A percentile compares a stretch with the other conserved stretches of the same genome.
These are phyloP conservation scores for Paramecium pentaurelia DNA, from an alignment of 73 alveolate genomes.

Conservation along the genomic window DNA sequence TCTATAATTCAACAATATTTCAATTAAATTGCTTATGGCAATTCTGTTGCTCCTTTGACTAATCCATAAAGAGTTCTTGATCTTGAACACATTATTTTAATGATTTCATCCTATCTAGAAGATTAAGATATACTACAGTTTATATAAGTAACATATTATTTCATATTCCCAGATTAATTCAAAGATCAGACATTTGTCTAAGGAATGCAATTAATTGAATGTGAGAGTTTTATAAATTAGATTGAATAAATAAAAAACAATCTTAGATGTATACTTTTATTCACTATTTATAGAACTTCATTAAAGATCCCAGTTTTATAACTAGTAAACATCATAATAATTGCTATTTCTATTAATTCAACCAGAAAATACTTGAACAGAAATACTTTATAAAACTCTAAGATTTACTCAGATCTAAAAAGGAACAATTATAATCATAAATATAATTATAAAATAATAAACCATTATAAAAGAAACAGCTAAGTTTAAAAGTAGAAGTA, in stretches of 20 bases:
- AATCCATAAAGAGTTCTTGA: no score
- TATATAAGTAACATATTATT: background rate
- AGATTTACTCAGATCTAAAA: background rate
- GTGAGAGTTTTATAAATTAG: constrained; percentile 1
- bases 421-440: background rate
- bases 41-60: background rate
- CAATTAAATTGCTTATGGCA: background rate
- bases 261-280: background rate
- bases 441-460: background rate
- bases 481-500: background rate
- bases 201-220: background rate
- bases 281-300: background rate
- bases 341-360: background rate
- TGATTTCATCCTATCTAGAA: background rate
- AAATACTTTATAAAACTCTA: background rate
- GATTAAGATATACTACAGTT: background rate
- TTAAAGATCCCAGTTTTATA: background rate
- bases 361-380: background rate
- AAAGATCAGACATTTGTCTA: background rate
- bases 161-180: background rate
- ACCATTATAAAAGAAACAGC: background rate
- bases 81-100: background rate
- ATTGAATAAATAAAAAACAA: background rate
- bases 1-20: background rate
- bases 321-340: background rate